phyloP scores from a whole-genome alignment of 257 asterid genomes.

The Nicotiana tomentosiformis region DNA sequence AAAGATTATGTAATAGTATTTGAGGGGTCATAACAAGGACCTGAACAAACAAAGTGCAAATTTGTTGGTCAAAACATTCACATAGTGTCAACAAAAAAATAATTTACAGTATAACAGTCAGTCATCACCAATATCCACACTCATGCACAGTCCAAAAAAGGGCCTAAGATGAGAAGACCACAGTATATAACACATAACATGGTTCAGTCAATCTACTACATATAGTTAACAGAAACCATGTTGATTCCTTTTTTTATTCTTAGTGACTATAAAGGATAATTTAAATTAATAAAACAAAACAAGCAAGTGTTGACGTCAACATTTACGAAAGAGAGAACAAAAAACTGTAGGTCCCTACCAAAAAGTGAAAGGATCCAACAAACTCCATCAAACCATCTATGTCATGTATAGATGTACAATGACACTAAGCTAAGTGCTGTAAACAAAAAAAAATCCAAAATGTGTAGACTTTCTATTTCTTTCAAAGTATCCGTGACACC shows the following conservation, averaged over 20 bases:
- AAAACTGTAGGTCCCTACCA: background rate
- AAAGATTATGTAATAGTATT: conserved; percentile 61
- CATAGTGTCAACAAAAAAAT: background rate
- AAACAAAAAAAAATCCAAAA: background rate
- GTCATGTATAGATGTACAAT: background rate
- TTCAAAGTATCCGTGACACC: background rate
- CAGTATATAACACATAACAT: background rate
- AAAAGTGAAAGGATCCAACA: background rate
- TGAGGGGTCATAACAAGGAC: conserved; percentile 96
- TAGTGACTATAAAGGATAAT: background rate
- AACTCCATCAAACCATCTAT: background rate
- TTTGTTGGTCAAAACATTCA: conserved; percentile 3
- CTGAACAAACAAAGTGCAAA: conserved; percentile 39
- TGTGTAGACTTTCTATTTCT: background rate
- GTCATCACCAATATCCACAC: background rate
- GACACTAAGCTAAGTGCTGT: background rate
- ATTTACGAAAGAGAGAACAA: background rate
- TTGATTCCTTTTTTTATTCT: background rate
- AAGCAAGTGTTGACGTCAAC: background rate
- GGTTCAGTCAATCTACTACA: background rate
- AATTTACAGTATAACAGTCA: background rate
- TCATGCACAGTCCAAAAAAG: background rate
- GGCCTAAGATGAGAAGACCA: background rate
- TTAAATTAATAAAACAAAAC: background rate
- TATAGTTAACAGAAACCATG: background rate